Evolutionary conservation across 2,329 filamentous ascomycete genomes (phyloP), one percentile per base, ranked within the genome.

Genomic region (Xylariaceae sp.): DNA sequence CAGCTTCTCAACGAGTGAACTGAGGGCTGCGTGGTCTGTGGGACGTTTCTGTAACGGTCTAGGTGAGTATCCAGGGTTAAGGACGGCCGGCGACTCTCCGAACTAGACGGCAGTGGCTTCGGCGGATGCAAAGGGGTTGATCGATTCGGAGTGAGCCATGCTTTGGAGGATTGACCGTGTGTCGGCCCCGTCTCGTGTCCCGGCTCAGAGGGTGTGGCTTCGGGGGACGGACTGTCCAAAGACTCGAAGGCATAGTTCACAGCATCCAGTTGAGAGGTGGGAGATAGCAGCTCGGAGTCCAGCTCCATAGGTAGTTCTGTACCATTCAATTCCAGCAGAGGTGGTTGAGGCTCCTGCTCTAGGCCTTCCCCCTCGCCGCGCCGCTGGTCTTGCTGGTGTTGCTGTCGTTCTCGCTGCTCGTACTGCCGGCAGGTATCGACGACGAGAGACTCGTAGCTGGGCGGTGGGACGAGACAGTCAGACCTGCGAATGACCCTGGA

Each of bases 231-330:
- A 9, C 31, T 34, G 32, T 35, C 22, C 30, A 36, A 36, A 12
- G 27, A 19, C 24, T 42, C 46, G 8, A 35, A 25, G 18, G 49
- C 42, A 36, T 51, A 50, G 36, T 50, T 52, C 27, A 49, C 32
- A 13, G 49, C 39, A 17, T 50, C 49, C 27, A 55, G 46, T 38
- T 56, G 49, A 31, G 43, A 45, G 19, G 43, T 40, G 33, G 44
- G 47, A 28, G 33, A 32, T 30, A 70, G 51, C 40, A 70, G 63
- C 29, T 48, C 55, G 4, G 70, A 72, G 48, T 72, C 70, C 38
- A 73, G 63, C 44, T 75, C 71, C 38, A 68, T 55, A n/a, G n/a
- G n/a, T 29, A 74, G 70, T 51, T 70, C 67, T 31, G 57, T 68
- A 5, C 66, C 63, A 13, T 60, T 63, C 12, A 75, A 55, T 49